phyloP scores from a whole-genome alignment of 2,329 filamentous ascomycete genomes.

The Xylariaceae sp. region DNA sequence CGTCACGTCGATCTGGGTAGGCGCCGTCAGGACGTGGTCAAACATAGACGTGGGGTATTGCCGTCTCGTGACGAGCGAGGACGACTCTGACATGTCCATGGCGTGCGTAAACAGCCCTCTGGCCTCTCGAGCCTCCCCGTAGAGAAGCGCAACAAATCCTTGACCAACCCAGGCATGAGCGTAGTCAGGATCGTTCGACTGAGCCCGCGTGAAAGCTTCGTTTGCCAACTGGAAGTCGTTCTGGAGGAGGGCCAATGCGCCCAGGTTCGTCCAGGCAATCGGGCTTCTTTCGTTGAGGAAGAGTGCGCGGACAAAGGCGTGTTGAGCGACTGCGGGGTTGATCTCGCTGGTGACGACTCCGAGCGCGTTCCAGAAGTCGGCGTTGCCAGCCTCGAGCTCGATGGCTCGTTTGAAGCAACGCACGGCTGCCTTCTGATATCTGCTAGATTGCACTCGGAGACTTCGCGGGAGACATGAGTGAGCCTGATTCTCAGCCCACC shows the following conservation, averaged over 20 bases:
- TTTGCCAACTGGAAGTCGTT: slow-evolving; percentile 83
- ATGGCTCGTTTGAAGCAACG: slow-evolving; percentile 93
- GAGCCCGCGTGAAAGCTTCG: slow-evolving; percentile 80
- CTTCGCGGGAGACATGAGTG: slow-evolving; percentile 58
- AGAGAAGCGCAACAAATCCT: slow-evolving; percentile 73
- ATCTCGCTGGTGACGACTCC: slow-evolving; percentile 84
- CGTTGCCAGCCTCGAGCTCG: slow-evolving; percentile 87
- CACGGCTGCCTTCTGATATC: slow-evolving; percentile 74
- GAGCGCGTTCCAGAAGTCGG: slow-evolving; percentile 95
- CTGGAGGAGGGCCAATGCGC: slow-evolving; percentile 76
- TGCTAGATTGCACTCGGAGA: slow-evolving; percentile 53
- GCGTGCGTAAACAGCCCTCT: slow-evolving; percentile 85
- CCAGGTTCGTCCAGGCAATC: slow-evolving; percentile 85
- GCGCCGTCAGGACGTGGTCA: slow-evolving; percentile 64
- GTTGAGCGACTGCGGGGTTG: slow-evolving; percentile 83
- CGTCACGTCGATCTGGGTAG: slow-evolving; percentile 45
- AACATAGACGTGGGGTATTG: slow-evolving; percentile 80
- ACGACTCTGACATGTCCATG: slow-evolving; percentile 82
- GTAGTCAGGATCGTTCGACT: slow-evolving; percentile 92
- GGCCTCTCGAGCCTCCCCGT: slow-evolving; percentile 71
- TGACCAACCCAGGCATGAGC: slow-evolving; percentile 92
- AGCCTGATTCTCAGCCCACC: slow-evolving; percentile 85
- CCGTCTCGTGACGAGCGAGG: slow-evolving; percentile 64
- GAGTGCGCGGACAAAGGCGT: slow-evolving; percentile 87
- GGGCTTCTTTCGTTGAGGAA: slow-evolving; percentile 85